Evolutionary conservation across 2,329 filamentous ascomycete species (phyloP).

Genomic region (Cladosporium sp.): DNA sequence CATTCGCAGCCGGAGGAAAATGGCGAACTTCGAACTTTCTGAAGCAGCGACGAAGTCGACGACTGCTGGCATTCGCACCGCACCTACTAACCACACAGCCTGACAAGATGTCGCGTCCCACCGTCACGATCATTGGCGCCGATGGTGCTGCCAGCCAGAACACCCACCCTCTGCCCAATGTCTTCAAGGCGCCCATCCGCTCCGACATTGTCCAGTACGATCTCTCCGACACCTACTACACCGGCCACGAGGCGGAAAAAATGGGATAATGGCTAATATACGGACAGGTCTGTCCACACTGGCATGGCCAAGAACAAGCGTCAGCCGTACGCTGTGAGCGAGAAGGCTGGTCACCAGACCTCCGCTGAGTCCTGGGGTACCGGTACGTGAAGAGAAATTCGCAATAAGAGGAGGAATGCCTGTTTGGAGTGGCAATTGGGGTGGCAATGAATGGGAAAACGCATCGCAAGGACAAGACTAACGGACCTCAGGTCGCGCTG

Average conservation of each 20-base stretch:
- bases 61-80: conserved; percentile 7
- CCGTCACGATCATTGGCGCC: conserved; percentile 93
- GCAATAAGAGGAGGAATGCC: conserved; percentile 13
- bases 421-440: background rate
- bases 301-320: conserved; percentile 99
- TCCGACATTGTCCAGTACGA: conserved; percentile 96
- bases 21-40: conserved; percentile 6
- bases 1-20: conserved; percentile 6
- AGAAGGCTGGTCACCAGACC: conserved; percentile 99
- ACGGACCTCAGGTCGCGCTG: conserved; percentile 72
- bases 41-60: conserved; percentile 7
- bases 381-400: conserved; percentile 50
- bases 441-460: conserved; percentile 1
- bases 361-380: conserved; percentile 99
- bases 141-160: conserved; percentile 88
- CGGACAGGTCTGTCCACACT: conserved; percentile 71
- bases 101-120: conserved; percentile 58
- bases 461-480: conserved; percentile 19
- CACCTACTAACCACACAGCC: conserved; percentile 10
- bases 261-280: conserved; percentile 24
- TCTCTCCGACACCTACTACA: conserved; percentile 9
- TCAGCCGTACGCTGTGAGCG: conserved; percentile 98
- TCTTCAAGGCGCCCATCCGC: conserved; percentile 97
- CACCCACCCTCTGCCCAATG: conserved; percentile 88
- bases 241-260: conserved; percentile 7